Percentiles rank a stretch among this genome's conserved stretches.
Evolutionary conservation across 2,329 filamentous ascomycete species (phyloP).

Genomic region (Pseudogymnoascus sp.): DNA sequence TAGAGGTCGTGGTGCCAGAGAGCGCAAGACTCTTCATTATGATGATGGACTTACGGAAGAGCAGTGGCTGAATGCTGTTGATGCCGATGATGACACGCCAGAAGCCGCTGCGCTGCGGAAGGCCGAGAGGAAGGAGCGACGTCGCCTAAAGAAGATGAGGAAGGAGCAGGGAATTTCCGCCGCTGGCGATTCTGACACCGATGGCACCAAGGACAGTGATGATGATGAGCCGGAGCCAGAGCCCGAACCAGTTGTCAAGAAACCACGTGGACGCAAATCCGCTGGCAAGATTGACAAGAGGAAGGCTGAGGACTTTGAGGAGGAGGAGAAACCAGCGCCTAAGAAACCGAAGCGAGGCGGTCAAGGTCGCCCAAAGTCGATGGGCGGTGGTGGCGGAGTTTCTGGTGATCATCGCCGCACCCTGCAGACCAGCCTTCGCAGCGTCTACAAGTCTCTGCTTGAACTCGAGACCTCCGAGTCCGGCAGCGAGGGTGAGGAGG

Average conservation of each 20-base stretch:
- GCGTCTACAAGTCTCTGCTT: slow-evolving; percentile 70
- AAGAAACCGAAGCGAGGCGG: slow-evolving; percentile 72
- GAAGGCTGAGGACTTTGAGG: slow-evolving; percentile 66
- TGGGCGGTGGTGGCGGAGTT: slow-evolving; percentile 47
- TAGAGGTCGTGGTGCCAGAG: slow-evolving; percentile 82
- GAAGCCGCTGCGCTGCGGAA: slow-evolving; percentile 90
- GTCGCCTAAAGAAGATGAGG: slow-evolving; percentile 55
- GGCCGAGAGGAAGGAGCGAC: slow-evolving; percentile 73
- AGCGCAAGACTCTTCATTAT: slow-evolving; percentile 89
- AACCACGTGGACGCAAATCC: slow-evolving; percentile 71
- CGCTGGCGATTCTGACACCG: slow-evolving; percentile 10
- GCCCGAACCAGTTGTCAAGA: slow-evolving; percentile 56
- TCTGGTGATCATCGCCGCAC: slow-evolving; percentile 61
- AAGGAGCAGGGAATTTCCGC: slow-evolving; percentile 4
- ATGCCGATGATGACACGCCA: slow-evolving; percentile 90
- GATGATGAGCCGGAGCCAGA: slow-evolving; percentile 60
- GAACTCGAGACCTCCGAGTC: slow-evolving; percentile 63
- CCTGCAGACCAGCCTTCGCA: slow-evolving; percentile 73
- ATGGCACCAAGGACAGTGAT: not conserved
- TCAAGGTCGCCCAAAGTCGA: slow-evolving; percentile 54
- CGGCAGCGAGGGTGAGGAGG: slow-evolving; percentile 44
- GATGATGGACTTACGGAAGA: slow-evolving; percentile 97
- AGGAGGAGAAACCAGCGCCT: slow-evolving; percentile 67
- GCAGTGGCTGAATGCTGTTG: slow-evolving; percentile 97
- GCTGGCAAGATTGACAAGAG: slow-evolving; percentile 71